Percentiles rank a stretch among this genome's conserved stretches.
phyloP scores from a whole-genome alignment of 2,329 filamentous ascomycete species.

The Nectriaceae sp. region DNA sequence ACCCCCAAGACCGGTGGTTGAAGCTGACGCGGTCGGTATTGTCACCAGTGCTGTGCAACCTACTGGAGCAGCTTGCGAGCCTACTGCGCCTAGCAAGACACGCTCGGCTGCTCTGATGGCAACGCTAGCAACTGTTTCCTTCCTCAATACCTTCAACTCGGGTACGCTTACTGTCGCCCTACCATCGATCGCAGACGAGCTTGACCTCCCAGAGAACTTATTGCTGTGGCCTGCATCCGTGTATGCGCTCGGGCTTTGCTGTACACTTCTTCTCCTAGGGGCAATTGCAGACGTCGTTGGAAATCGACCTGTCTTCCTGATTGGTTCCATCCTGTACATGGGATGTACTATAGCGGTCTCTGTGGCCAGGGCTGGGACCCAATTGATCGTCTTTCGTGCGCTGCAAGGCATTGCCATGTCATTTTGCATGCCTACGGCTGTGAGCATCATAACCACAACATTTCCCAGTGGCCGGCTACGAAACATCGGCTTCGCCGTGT shows the following conservation, averaged over 20 bases:
- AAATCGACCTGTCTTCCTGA: conserved; percentile 34
- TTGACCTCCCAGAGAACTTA: conserved; percentile 18
- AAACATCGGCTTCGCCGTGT: conserved; percentile 45
- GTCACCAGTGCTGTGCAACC: too few species aligned
- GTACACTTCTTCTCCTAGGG: conserved; percentile 37
- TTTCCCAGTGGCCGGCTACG: conserved; percentile 38
- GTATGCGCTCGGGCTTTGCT: conserved; percentile 19
- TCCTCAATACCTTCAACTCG: conserved; percentile 28
- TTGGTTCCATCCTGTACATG: conserved; percentile 34
- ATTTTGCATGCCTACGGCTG: conserved; percentile 40
- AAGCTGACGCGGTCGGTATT: too few species aligned
- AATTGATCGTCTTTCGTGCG: conserved; percentile 40
- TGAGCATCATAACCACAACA: conserved; percentile 39
- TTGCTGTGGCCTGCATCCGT: conserved; percentile 25
- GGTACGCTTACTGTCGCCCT: conserved; percentile 24
- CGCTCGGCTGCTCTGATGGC: conserved; percentile 13
- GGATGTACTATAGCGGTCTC: conserved; percentile 37
- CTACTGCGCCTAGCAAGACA: too few species aligned
- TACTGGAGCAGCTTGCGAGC: too few species aligned
- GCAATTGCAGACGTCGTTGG: conserved; percentile 40
- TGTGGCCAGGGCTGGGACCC: conserved; percentile 33
- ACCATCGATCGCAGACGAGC: conserved; percentile 20
- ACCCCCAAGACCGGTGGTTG: too few species aligned
- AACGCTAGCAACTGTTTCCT: conserved; percentile 20
- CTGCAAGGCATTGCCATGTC: conserved; percentile 37